Evolutionary conservation across 2,329 filamentous ascomycete genomes (phyloP).

Genomic region (Pseudocercospora pini-densiflorae): DNA sequence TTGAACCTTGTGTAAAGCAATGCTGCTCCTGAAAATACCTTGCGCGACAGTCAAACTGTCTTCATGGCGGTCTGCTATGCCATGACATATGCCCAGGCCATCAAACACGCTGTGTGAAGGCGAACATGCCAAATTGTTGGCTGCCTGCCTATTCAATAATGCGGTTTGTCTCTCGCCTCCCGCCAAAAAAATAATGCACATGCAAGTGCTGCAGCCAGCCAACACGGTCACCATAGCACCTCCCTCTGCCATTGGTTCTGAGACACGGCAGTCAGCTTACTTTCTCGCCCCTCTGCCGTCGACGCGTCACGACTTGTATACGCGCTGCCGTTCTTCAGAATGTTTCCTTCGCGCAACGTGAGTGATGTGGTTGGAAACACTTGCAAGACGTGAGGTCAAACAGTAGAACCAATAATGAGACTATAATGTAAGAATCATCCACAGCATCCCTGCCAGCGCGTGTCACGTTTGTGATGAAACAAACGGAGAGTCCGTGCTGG

Average conservation of each 20-base stretch:
- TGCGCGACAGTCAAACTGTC: no score
- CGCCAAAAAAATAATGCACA: background rate
- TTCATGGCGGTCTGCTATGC: no score
- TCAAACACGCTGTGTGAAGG: background rate
- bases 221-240: background rate
- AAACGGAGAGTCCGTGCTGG: background rate
- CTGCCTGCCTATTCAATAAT: background rate
- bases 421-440: background rate
- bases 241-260: background rate
- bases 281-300: background rate
- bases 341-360: background rate
- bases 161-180: background rate
- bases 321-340: background rate
- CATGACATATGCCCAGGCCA: background rate
- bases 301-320: slow-evolving; percentile 1
- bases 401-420: background rate
- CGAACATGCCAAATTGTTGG: background rate
- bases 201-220: background rate
- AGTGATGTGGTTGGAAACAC: background rate
- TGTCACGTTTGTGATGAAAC: slow-evolving; percentile 4
- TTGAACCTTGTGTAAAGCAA: background rate
- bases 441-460: slow-evolving; percentile 1
- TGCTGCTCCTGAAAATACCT: no score
- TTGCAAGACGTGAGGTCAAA: slow-evolving; percentile 5
- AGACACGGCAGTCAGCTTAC: slow-evolving; percentile 1